Evolutionary conservation across 345 rosid genomes (phyloP).

Genomic region (Camelina hispida): DNA sequence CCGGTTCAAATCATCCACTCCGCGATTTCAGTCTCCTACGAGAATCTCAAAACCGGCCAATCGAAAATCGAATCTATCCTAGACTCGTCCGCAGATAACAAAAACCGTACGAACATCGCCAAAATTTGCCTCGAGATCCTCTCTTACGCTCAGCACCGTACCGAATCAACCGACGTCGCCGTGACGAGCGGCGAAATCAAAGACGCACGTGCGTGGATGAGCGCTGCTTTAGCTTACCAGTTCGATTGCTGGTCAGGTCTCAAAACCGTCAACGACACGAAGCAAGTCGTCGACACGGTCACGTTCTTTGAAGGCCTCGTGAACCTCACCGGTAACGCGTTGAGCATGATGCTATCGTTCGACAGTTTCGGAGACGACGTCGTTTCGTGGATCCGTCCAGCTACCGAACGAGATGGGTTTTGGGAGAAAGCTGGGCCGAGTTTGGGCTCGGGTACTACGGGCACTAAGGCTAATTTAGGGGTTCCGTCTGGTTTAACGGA

Average conservation of each 20-base stretch:
- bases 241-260: conserved; percentile 81
- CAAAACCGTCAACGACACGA: conserved; percentile 73
- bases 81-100: conserved; percentile 51
- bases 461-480: conserved; percentile 37
- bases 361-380: conserved; percentile 58
- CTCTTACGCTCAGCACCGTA: conserved; percentile 58
- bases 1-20: conserved; percentile 66
- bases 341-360: conserved; percentile 70
- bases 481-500: conserved; percentile 57
- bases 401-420: conserved; percentile 82
- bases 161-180: conserved; percentile 44
- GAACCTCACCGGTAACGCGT: conserved; percentile 64
- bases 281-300: conserved; percentile 54
- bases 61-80: conserved; percentile 61
- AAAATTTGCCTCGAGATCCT: conserved; percentile 60
- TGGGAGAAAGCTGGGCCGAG: too few relatives aligned
- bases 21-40: conserved; percentile 60
- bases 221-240: conserved; percentile 74
- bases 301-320: conserved; percentile 56
- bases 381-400: conserved; percentile 64
- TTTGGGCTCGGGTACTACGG: conserved; percentile 16
- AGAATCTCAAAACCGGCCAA: conserved; percentile 60
- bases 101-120: conserved; percentile 67
- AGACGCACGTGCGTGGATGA: conserved; percentile 83
- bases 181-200: conserved; percentile 52